These are phyloP conservation scores for Stentor roeselii DNA, from an alignment of 73 alveolate genomes.

Conservation along the genomic window DNA sequence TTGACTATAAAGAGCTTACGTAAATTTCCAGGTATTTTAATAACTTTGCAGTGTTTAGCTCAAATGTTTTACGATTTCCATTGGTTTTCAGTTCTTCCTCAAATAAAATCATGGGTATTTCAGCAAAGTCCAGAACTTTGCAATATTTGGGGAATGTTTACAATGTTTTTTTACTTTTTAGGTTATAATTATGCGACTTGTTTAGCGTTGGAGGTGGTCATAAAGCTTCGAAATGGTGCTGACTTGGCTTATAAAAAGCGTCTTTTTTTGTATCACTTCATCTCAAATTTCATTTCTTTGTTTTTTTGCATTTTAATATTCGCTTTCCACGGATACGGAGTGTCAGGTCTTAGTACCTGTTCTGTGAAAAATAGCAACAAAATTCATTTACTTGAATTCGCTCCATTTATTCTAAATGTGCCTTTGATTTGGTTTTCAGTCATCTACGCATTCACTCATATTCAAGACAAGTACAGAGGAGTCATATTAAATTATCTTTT, in stretches of 20 bases:
- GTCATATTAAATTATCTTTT: too few species aligned
- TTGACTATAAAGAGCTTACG: neutral
- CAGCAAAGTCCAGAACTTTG: neutral
- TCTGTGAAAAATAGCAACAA: neutral
- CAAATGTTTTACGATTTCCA: neutral
- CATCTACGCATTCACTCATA: neutral
- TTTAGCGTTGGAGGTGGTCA: neutral
- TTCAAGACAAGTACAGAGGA: neutral
- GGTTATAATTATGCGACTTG: constrained; percentile 1
- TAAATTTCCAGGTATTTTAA: neutral
- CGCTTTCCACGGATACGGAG: neutral
- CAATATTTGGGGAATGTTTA: neutral
- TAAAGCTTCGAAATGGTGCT: neutral
- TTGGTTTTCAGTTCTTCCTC: neutral
- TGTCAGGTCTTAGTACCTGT: neutral
- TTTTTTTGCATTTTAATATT: neutral
- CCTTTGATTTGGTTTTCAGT: neutral
- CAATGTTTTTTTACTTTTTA: neutral
- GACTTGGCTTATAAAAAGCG: neutral
- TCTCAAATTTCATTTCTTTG: neutral
- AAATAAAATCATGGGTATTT: too few species aligned
- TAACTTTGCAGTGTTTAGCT: neutral
- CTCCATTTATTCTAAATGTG: neutral
- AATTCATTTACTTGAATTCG: neutral
- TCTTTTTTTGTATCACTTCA: neutral